Evolutionary conservation across 768 basidiomycete genomes (phyloP), one percentile per base, ranked within the genome.

Genomic region (Calvatia gigantea): DNA sequence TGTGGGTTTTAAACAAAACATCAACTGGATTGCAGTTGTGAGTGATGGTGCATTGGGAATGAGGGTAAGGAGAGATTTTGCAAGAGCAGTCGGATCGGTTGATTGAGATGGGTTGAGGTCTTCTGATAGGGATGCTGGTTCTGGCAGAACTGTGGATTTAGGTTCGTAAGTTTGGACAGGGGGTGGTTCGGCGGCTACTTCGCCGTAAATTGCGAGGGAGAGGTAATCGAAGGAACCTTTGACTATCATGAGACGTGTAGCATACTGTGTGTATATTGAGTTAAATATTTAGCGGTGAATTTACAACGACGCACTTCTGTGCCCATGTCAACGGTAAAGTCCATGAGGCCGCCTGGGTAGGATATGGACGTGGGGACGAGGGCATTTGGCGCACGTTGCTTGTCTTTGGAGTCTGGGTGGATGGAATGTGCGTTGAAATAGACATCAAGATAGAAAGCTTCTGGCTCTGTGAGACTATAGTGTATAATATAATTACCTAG

Each of bases 171-270:
- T 63, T 2, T 69, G 59, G 9, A 66, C 67, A 6, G 76, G 61
- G 6, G 70, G 60, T 2, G 67, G 54, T 31, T 87, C 84, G 11
- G 77, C 69, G 15, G 83, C 75, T 12, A 82, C 62, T 29, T 88
- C 79, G 12, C 80, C 79, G 60, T 82, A 82, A 29, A 84, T 73
- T 35, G 87, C 86, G 62, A 89, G 71, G 11, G 89, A 88, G 17
- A 89, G 70, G 56, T 72, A 73, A 46, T 81, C 71, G 66, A 90
- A 91, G 32, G 80, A 73, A n/a, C 90, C 91, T 63, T 85, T 86
- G 58, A 93, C 76, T 55, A 92, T 87, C 79, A 93, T 84, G 28
- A 92, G 74, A 41, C 90, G 85, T 19, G 89, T 90, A 3, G 85
- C 81, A 65, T 80, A 84, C 86, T 89, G 65, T 15, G 33, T 9